These are phyloP conservation scores for Metarhizium sp. DNA, from an alignment of 2,329 filamentous ascomycete species.

Conservation along the genomic window DNA sequence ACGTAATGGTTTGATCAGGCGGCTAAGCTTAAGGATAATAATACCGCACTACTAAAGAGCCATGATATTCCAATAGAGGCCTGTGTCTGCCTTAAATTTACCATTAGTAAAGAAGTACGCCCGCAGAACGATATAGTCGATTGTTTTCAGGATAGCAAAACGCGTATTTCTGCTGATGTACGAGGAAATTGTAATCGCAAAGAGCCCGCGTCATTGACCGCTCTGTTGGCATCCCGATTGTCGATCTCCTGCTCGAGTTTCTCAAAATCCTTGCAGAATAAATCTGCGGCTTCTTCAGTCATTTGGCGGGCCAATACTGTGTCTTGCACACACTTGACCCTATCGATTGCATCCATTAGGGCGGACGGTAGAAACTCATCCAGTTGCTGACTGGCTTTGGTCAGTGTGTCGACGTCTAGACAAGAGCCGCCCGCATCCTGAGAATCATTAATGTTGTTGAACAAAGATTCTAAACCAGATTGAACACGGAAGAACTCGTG, in stretches of 20 bases:
- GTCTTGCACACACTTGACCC: slow-evolving; percentile 65
- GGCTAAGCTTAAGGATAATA: too few relatives aligned
- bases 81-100: neutral
- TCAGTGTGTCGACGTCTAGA: slow-evolving; percentile 46
- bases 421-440: slow-evolving; percentile 21
- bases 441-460: slow-evolving; percentile 34
- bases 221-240: slow-evolving; percentile 26
- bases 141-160: slow-evolving; percentile 38
- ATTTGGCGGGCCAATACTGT: slow-evolving; percentile 62
- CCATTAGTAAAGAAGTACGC: neutral
- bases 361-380: slow-evolving; percentile 91
- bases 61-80: neutral
- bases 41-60: too few relatives aligned
- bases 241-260: slow-evolving; percentile 42
- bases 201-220: slow-evolving; percentile 14
- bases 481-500: slow-evolving; percentile 61
- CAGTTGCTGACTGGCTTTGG: slow-evolving; percentile 61
- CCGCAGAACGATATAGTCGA: neutral
- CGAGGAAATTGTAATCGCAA: slow-evolving; percentile 40
- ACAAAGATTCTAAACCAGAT: slow-evolving; percentile 62
- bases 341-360: slow-evolving; percentile 82
- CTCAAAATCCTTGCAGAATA: slow-evolving; percentile 80
- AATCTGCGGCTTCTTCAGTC: slow-evolving; percentile 72
- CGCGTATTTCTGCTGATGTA: slow-evolving; percentile 50
- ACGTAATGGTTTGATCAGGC: too few relatives aligned